These are phyloP conservation scores for Sporothrix brasiliensis DNA, from an alignment of 2,329 filamentous ascomycete genomes.

Conservation along the genomic window DNA sequence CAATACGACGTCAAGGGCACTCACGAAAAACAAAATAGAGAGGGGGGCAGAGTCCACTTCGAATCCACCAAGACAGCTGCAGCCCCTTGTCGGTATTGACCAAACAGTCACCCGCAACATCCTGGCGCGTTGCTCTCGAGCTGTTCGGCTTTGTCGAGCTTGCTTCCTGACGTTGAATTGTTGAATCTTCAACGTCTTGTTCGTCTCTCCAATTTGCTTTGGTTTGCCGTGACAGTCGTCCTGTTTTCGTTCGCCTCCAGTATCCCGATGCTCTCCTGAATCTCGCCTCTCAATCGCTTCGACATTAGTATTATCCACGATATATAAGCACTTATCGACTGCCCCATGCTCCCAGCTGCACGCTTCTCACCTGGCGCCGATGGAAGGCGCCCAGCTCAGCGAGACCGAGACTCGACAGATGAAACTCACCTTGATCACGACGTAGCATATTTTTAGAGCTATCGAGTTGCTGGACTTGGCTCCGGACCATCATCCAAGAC, in stretches of 20 bases:
- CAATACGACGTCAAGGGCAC: neutral
- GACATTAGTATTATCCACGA: neutral
- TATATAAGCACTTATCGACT: slow-evolving; percentile 2
- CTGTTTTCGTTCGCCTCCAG: neutral
- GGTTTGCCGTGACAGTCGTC: neutral
- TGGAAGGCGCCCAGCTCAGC: slow-evolving; percentile 1
- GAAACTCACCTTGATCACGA: slow-evolving; percentile 1
- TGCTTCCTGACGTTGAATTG: slow-evolving; percentile 12
- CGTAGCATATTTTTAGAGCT: neutral
- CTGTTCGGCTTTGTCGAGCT: slow-evolving; percentile 22
- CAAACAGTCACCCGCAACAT: neutral
- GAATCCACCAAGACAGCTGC: slow-evolving; percentile 14
- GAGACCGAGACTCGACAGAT: neutral
- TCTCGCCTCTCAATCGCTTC: neutral
- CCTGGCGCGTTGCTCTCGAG: slow-evolving; percentile 18
- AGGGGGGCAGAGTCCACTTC: slow-evolving; percentile 15
- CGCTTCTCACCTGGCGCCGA: slow-evolving; percentile 10
- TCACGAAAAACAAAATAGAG: slow-evolving; percentile 1
- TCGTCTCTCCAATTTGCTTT: slow-evolving; percentile 15
- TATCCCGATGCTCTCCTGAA: neutral
- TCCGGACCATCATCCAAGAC: neutral
- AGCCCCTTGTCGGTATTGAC: slow-evolving; percentile 2
- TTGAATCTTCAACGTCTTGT: slow-evolving; percentile 22
- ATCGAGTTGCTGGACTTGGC: slow-evolving; percentile 3
- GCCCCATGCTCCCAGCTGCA: neutral